phyloP scores from a whole-genome alignment of 2,329 filamentous ascomycete genomes.

The Aspergillus tubingensis region DNA sequence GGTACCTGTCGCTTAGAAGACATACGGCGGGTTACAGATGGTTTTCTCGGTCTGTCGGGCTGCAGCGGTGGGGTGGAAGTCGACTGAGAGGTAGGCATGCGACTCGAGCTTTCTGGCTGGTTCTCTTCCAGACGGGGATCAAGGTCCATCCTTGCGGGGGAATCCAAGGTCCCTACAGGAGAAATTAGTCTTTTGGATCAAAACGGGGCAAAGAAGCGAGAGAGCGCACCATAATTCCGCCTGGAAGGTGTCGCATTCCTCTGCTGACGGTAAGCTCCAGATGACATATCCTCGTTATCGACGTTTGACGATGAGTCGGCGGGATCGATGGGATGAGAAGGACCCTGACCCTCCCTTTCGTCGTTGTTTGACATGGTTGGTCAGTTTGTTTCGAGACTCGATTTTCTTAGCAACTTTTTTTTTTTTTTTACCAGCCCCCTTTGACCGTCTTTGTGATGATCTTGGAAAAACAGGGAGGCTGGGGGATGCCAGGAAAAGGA shows the following conservation, averaged over 20 bases:
- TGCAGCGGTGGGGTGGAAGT: slow-evolving; percentile 41
- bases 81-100: slow-evolving; percentile 47
- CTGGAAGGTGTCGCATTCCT: slow-evolving; percentile 17
- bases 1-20: slow-evolving; percentile 73
- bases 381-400: slow-evolving; percentile 1
- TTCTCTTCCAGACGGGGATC: slow-evolving; percentile 32
- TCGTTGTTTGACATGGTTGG: slow-evolving; percentile 21
- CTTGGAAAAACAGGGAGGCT: slow-evolving; percentile 14
- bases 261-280: slow-evolving; percentile 20
- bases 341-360: slow-evolving; percentile 12
- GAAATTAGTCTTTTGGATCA: not conserved
- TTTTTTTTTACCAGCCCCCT: not conserved
- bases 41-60: slow-evolving; percentile 64
- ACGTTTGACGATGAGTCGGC: slow-evolving; percentile 13
- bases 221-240: slow-evolving; percentile 34
- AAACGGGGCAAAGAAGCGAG: not conserved
- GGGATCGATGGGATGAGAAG: slow-evolving; percentile 11
- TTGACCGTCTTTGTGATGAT: slow-evolving; percentile 5
- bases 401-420: not conserved
- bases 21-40: slow-evolving; percentile 69
- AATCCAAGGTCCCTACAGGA: slow-evolving; percentile 35
- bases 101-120: slow-evolving; percentile 31
- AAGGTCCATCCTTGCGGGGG: slow-evolving; percentile 22
- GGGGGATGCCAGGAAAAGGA: slow-evolving; percentile 10
- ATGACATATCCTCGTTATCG: slow-evolving; percentile 18